A percentile compares a stretch with the other conserved stretches of the same genome.
phyloP scores from a whole-genome alignment of 2,329 filamentous ascomycete genomes.

The Arachnopeziza araneosa region DNA sequence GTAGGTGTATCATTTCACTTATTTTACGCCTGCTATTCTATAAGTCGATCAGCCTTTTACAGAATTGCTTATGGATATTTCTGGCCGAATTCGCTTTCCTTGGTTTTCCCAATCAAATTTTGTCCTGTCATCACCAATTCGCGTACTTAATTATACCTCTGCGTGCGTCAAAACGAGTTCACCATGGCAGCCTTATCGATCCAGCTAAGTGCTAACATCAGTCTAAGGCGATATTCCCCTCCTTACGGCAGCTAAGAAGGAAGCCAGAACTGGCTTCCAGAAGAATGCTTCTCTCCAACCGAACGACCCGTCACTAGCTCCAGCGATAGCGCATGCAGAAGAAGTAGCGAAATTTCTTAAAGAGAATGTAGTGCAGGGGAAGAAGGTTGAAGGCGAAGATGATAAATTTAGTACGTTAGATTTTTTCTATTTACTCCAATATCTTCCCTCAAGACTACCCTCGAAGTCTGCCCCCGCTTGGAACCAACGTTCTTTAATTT shows the following conservation, averaged over 20 bases:
- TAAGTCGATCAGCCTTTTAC: too few relatives aligned
- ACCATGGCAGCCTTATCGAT: too few relatives aligned
- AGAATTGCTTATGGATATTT: too few relatives aligned
- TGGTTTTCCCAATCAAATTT: background rate
- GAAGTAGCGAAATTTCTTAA: slow-evolving; percentile 75
- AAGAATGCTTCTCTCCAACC: slow-evolving; percentile 55
- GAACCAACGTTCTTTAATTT: too few relatives aligned
- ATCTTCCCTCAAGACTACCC: background rate
- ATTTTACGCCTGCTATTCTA: background rate
- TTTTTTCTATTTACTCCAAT: background rate
- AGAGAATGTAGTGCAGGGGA: slow-evolving; percentile 85
- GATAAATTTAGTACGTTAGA: slow-evolving; percentile 54
- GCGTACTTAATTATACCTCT: too few relatives aligned
- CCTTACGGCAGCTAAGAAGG: slow-evolving; percentile 62
- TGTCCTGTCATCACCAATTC: too few relatives aligned
- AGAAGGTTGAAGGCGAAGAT: slow-evolving; percentile 38
- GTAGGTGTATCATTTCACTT: slow-evolving; percentile 37
- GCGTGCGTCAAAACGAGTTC: too few relatives aligned
- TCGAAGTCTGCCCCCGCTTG: too few relatives aligned
- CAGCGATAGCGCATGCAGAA: slow-evolving; percentile 71
- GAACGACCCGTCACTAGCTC: slow-evolving; percentile 51
- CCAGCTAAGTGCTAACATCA: slow-evolving; percentile 4
- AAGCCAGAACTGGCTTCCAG: slow-evolving; percentile 72
- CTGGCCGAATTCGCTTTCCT: background rate
- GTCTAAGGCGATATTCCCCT: slow-evolving; percentile 61